Base-by-base conservation (phyloP, 2,329 filamentous ascomycete species). In the Fusarium virguliforme region DNA sequence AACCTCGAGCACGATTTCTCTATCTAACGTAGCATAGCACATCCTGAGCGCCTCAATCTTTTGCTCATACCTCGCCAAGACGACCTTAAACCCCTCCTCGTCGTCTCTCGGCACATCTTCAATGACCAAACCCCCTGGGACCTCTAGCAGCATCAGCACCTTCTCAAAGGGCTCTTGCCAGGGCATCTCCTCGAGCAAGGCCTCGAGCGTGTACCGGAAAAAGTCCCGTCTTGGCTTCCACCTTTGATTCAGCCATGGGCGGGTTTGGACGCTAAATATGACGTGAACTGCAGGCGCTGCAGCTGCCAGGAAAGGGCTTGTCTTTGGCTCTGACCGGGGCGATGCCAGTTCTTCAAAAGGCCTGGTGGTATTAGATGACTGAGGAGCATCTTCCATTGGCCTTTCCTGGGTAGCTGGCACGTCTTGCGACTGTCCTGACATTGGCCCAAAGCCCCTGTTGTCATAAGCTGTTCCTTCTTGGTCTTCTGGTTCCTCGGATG, bases 1-100 rank as follows among this genome's bases (percentile, higher is more conserved):
- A 28, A 70, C 8, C 13, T 71, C 67, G 1, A 70, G 38, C 35
- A 71, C 35, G 2, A 50, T 43, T 2, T 24, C 24, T 24, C 28
- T 32, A 5, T 50, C 51, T 4, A 40, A 4, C 6, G 38, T 37
- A 0, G 26, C 8, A 37, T 64, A 60, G 3, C 35, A 41, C 30
- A 8, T 5, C 1, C 9, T 41, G 0, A 64, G 5, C 4, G 28
- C n/a, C 7, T 15, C 22, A 13, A 12, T 26, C 10, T 50, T 35
- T n/a, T 71, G 68, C 0, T 34, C 30, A 34, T 58, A 60, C 1
- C 68, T 64, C 2, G 35, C 51, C 12, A 71, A 28, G 0, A 57
- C 48, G 0, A 34, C n/a, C 4, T 9, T 51, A 28, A 71, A 70
- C 1, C 15, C 30, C 8, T 12, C 22, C 1, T 41, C 22, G 4